Evolutionary conservation across 2,329 filamentous ascomycete genomes (phyloP), one percentile per base, ranked within the genome.

Genomic region (Aspergillus floridensis): DNA sequence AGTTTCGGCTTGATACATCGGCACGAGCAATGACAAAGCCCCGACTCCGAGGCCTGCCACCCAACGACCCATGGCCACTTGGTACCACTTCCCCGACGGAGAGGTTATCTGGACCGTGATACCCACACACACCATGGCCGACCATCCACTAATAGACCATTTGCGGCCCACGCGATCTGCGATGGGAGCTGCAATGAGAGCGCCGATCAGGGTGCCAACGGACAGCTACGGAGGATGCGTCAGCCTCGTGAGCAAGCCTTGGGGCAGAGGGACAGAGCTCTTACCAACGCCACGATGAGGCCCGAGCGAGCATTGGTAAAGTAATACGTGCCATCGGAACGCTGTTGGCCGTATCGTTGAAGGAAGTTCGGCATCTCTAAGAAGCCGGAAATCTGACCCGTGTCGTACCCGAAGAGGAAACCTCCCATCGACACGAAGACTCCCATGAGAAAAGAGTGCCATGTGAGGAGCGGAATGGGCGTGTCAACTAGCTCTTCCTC

Each of bases 1-100:
- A 16, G 74, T 76, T 62, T 80, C 78, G 19, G 76, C 74, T 60
- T 78, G 76, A 51, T 79, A 80, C 76, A 80, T 78, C 0, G 78
- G 78, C 0, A 80, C 78, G 19, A 79, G 63, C 16, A 79, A 63
- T 10, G 72, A 76, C 26, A 78, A 59, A 10, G 74, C 76, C 22
- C 78, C 78, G 2, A 80, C 77, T 1, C 78, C 78, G 0, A 79
- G 62, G 46, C 78, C 78, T 8, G 77, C 73, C 4, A 79, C 66
- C 64, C 73, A 72, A 41, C 78, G 75, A n/a, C 78, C 78, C 50
- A 80, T 65, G 19, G 72, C 73, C 21, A 79, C 60, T 56, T 79
- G 74, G 44, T 74, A 73, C 77, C 77, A 79, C 48, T 73, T 72
- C 3, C 65, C 67, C 5, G 44, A 31, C 0, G 74, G 69, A 0